Conservation (phyloP, 1,284 basidiomycete genomes). For the Schizopora paradoxa region DNA sequence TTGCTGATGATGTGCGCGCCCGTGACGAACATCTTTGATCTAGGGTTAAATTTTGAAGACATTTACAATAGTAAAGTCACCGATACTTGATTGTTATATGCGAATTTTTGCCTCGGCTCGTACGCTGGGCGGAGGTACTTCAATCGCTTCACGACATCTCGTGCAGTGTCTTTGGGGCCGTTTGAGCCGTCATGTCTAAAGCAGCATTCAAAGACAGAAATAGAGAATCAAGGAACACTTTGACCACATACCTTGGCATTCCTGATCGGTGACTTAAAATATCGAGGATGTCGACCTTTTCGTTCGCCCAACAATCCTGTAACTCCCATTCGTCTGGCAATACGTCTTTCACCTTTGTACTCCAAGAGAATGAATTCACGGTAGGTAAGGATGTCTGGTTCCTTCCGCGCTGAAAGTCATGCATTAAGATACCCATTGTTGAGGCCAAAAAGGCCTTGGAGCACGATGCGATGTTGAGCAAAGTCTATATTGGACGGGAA, state of each 20-base stretch:
- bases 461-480: slow-evolving; percentile 40
- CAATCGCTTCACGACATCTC: slow-evolving; percentile 19
- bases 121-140: slow-evolving; percentile 35
- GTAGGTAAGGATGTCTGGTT: slow-evolving; percentile 29
- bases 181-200: slow-evolving; percentile 13
- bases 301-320: slow-evolving; percentile 31
- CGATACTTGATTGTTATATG: slow-evolving; percentile 40
- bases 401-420: slow-evolving; percentile 25
- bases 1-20: slow-evolving; percentile 34
- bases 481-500: slow-evolving; percentile 26
- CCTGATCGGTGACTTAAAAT: slow-evolving; percentile 25
- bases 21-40: slow-evolving; percentile 28
- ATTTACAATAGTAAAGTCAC: neutral
- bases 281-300: slow-evolving; percentile 35
- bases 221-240: neutral
- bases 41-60: neutral
- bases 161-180: slow-evolving; percentile 6
- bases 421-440: slow-evolving; percentile 34
- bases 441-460: slow-evolving; percentile 40
- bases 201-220: neutral
- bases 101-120: slow-evolving; percentile 36
- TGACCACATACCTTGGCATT: slow-evolving; percentile 20
- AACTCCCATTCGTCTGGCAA: slow-evolving; percentile 37
- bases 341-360: slow-evolving; percentile 36
- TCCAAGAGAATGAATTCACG: slow-evolving; percentile 27